Evolutionary conservation across 1,284 basidiomycete genomes (phyloP), one percentile per base, ranked within the genome.

Genomic region (Ustilago esculenta): DNA sequence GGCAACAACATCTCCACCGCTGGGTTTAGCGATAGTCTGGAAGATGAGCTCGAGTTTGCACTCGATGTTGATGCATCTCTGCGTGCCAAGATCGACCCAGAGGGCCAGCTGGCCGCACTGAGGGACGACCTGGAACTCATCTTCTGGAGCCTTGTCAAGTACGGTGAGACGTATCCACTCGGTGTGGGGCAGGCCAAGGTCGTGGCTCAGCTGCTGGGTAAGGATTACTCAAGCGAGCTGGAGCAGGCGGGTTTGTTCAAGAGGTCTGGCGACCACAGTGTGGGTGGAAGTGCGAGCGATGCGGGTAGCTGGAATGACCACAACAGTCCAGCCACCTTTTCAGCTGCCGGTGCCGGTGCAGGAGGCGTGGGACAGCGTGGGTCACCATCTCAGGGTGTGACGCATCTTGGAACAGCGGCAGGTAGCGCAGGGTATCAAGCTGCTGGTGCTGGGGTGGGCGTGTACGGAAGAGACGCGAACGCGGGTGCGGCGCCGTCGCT

Each of bases 81-180:
- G 29, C 54, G 64, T 15, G 39, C 51, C 2, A 46, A 64, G 49
- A 47, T 72, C 17, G 69, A 72, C n/a, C 69, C 69, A 1, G 64
- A 72, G 4, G 45, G 59, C 2, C 43, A 56, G 25, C 30, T 72
- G 30, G 41, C 55, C 1, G 14, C 29, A 9, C 32, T 72, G 47
- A 46, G 59, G 15, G 64, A 72, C 21, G 69, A 72, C 30, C 43
- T 72, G 7, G 69, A 72, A 34, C 39, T 72, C n/a, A 57, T 67
- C 42, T 72, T 72, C 30, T 72, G 64, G 64, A 58, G 50, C 23
- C 36, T 72, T n/a, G 44, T 72, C 58, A 72, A 72, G 59, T 72
- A 67, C 23, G 69, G 69, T n/a, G 47, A 72, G 53, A 67, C 50
- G n/a, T 66, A 63, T 20, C 54, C 51, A 23, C 39, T 72, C 15